These are phyloP conservation scores for Flaveria robusta DNA, from an alignment of 129 eudicot genomes.

Conservation along the genomic window DNA sequence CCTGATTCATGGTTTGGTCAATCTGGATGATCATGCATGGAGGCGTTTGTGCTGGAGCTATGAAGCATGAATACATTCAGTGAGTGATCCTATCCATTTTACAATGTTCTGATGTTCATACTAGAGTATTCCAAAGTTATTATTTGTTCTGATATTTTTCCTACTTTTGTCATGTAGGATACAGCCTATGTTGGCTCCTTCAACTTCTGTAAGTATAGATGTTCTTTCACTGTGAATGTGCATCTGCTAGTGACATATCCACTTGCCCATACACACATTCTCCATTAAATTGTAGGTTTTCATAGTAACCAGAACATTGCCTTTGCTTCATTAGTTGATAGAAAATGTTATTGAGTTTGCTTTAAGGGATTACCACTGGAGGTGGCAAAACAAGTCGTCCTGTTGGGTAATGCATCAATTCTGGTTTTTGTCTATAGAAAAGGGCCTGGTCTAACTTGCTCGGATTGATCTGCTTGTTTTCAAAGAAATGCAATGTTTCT, in stretches of 20 bases:
- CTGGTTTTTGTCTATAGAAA: background rate
- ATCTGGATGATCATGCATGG: slow-evolving; percentile 56
- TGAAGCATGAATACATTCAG: slow-evolving; percentile 38
- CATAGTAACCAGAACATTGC: background rate
- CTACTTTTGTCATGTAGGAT: slow-evolving; percentile 38
- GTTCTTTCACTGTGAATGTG: background rate
- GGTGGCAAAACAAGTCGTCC: background rate
- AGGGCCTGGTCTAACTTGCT: too few relatives aligned
- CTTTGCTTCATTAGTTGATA: background rate
- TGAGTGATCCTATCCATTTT: slow-evolving; percentile 36
- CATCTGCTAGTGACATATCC: background rate
- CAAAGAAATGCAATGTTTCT: background rate
- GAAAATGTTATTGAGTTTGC: slow-evolving; percentile 1
- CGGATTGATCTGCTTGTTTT: background rate
- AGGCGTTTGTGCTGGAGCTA: slow-evolving; percentile 49
- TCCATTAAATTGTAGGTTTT: background rate
- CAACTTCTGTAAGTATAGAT: slow-evolving; percentile 46
- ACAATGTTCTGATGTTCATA: slow-evolving; percentile 8
- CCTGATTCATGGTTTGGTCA: slow-evolving; percentile 75
- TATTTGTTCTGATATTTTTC: slow-evolving; percentile 15
- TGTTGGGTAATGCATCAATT: background rate
- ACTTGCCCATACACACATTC: background rate
- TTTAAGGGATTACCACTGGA: background rate
- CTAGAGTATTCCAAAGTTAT: background rate
- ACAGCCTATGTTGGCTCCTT: slow-evolving; percentile 20